Base-by-base conservation (phyloP, 2,329 filamentous ascomycete species). In the Colletotrichum tofieldiae region DNA sequence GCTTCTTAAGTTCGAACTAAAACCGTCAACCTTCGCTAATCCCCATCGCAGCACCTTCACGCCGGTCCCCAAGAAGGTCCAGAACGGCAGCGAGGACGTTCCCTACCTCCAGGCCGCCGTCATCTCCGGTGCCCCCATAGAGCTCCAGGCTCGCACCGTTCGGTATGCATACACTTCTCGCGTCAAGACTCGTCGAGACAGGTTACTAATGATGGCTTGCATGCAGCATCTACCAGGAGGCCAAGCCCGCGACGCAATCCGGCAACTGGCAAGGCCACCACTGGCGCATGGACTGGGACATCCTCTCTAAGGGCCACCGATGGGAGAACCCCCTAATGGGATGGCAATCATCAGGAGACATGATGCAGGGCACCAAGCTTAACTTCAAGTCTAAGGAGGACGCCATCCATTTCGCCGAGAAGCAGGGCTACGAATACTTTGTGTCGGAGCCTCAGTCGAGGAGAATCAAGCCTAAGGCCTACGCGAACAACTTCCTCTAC, bases 251-350 rank as follows among this genome's bases (percentile, higher is more conserved):
- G 45, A 98, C 96, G 54, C 96, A 99, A 84, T 98, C 96, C 43
- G 96, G 96, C 75, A 90, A 91, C 78, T 98, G 94, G 93, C 92
- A 94, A 80, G 86, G 90, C 67, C 91, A 93, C 81, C 90, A 93
- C 79, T 99, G 96, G 96, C 93, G 95, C 62, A 97, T 99, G 95
- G 96, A 99, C 83, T 99, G 96, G 96, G 96, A 99, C 82, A 91
- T 97, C 60, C 88, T 98, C 41, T 85, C 88, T 78, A 98, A 97
- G 86, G 96, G 96, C 73, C 94, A 98, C 84, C 91, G 96, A 78
- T 99, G 96, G 97, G 96, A 99, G 87, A 99, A 99, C 85, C 94
- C 93, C 58, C 85, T 99, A 82, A 99, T 99, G 91, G 96, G 96
- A 73, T 99, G 97, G 97, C 95, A 98, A 82, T 98, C 96, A 32